Conservation (phyloP, 371 early-diverging fungal species). For the Vairimorpha apis region DNA sequence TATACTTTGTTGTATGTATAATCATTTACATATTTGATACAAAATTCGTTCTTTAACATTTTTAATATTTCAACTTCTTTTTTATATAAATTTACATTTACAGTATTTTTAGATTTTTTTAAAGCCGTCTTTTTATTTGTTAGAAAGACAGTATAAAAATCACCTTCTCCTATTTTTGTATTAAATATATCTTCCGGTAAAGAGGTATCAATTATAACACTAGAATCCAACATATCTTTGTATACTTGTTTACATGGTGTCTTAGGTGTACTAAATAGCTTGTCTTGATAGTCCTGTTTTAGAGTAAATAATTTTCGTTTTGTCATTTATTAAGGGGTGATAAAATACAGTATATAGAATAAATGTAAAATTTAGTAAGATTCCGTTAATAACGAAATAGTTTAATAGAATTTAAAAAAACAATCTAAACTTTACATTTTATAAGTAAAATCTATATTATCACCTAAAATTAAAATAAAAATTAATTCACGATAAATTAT, state of each 20-base stretch:
- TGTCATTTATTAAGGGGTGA: background rate
- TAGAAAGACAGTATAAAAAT: conserved; percentile 31
- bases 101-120: conserved; percentile 38
- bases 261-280: conserved; percentile 30
- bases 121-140: conserved; percentile 33
- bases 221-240: conserved; percentile 35
- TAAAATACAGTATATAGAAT: background rate
- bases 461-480: no score
- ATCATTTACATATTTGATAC: conserved; percentile 51
- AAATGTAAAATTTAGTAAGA: background rate
- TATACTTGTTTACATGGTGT: conserved; percentile 29
- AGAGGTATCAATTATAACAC: background rate
- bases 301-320: conserved; percentile 15
- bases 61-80: conserved; percentile 52
- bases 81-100: conserved; percentile 32
- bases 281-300: conserved; percentile 22
- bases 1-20: conserved; percentile 83
- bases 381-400: background rate
- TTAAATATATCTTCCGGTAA: conserved; percentile 3
- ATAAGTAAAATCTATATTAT: no score
- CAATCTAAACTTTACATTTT: no score
- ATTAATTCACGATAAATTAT: no score
- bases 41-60: conserved; percentile 5
- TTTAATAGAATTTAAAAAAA: no score
- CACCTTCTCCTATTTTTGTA: conserved; percentile 24